Conservation (phyloP, 176 grass and related monocot species). For the Rhynchospora breviuscula region DNA sequence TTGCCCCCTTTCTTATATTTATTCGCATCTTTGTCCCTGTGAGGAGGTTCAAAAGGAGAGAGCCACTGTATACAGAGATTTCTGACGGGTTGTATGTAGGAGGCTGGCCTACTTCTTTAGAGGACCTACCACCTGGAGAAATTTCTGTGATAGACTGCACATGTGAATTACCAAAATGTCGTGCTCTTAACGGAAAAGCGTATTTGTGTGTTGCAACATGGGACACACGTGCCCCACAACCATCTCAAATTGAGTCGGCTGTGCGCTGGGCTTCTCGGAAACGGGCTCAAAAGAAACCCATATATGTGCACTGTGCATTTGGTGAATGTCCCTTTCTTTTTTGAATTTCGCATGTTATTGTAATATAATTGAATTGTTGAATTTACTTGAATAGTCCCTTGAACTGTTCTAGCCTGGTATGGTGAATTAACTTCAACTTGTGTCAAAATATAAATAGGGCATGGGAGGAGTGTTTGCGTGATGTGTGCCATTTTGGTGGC, state of each 20-base stretch:
- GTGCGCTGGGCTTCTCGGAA: conserved; percentile 70
- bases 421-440: neutral
- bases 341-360: neutral
- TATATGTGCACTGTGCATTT: conserved; percentile 91
- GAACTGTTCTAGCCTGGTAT: neutral
- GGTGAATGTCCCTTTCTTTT: conserved; percentile 41
- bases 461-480: conserved; percentile 88
- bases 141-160: conserved; percentile 88
- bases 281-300: conserved; percentile 50
- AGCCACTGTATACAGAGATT: conserved; percentile 72
- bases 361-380: neutral
- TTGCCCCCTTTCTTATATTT: conserved; percentile 64
- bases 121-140: conserved; percentile 60
- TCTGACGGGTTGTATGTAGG: conserved; percentile 74
- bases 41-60: conserved; percentile 59
- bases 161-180: conserved; percentile 74
- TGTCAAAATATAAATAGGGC: conserved; percentile 48
- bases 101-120: conserved; percentile 75
- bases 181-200: conserved; percentile 36
- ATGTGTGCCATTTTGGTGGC: conserved; percentile 89
- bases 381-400: neutral
- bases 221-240: conserved; percentile 75
- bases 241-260: conserved; percentile 66
- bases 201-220: conserved; percentile 78
- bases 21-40: conserved; percentile 59